These are phyloP conservation scores for Cucumis cinereus DNA, from an alignment of 306 rosid species.

Conservation along the genomic window DNA sequence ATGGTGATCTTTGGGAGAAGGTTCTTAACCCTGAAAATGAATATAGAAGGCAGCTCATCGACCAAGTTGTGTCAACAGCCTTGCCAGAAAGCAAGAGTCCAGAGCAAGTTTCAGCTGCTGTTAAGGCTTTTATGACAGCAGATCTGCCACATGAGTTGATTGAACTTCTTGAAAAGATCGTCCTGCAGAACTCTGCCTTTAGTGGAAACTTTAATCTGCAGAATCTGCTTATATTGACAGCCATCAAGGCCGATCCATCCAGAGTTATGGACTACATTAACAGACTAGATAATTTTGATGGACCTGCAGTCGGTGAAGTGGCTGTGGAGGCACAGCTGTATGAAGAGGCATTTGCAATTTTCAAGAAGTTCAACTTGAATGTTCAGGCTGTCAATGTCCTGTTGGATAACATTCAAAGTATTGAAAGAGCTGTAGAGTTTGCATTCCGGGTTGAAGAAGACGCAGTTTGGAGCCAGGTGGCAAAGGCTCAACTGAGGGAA, in stretches of 20 bases:
- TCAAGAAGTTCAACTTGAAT: constrained; percentile 96
- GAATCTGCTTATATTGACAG: constrained; percentile 89
- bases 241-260: constrained; percentile 94
- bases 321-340: constrained; percentile 87
- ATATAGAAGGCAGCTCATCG: constrained; percentile 90
- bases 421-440: constrained; percentile 95
- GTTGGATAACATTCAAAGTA: constrained; percentile 73
- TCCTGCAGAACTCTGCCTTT: constrained; percentile 98
- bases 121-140: constrained; percentile 99
- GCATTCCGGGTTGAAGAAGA: constrained; percentile 99
- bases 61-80: constrained; percentile 97
- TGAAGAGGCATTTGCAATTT: constrained; percentile 91
- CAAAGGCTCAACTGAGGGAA: constrained; percentile 92
- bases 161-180: constrained; percentile 99
- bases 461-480: constrained; percentile 99
- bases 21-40: constrained; percentile 83
- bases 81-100: constrained; percentile 99
- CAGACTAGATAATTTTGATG: constrained; percentile 93
- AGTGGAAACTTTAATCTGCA: constrained; percentile 98
- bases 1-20: constrained; percentile 87
- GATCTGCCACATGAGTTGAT: constrained; percentile 96
- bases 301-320: constrained; percentile 97
- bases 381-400: constrained; percentile 96
- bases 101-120: constrained; percentile 98
- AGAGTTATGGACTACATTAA: constrained; percentile 97